Percentiles rank a stretch among this genome's conserved stretches.
These are phyloP conservation scores for Ehretia macrophylla DNA, from an alignment of 257 asterid genomes.

Conservation along the genomic window DNA sequence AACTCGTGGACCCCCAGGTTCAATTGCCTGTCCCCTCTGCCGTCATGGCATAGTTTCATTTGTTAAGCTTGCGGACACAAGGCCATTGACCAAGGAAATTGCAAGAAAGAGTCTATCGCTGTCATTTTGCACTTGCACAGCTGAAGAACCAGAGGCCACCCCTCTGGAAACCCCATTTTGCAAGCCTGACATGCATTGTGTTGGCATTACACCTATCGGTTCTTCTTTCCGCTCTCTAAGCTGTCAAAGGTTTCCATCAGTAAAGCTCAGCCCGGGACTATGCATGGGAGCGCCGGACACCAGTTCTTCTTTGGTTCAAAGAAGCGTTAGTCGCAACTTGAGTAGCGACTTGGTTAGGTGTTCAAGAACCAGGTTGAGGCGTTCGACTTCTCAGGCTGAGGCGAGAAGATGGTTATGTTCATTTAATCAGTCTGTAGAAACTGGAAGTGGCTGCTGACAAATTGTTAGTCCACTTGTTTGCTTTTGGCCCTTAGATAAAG, in stretches of 20 bases:
- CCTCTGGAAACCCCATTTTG: slow-evolving; percentile 60
- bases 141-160: slow-evolving; percentile 37
- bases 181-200: slow-evolving; percentile 44
- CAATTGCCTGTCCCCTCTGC: slow-evolving; percentile 83
- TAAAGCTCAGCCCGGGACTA: slow-evolving; percentile 41
- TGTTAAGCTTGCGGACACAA: slow-evolving; percentile 49
- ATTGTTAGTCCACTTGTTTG: too few relatives aligned
- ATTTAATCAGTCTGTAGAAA: slow-evolving; percentile 45
- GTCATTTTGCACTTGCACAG: slow-evolving; percentile 60
- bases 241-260: slow-evolving; percentile 52
- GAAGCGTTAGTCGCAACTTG: slow-evolving; percentile 17
- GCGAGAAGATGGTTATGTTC: slow-evolving; percentile 70
- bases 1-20: slow-evolving; percentile 63
- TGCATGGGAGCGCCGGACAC: slow-evolving; percentile 66
- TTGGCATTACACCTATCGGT: slow-evolving; percentile 40
- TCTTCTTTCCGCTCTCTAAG: slow-evolving; percentile 65
- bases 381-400: slow-evolving; percentile 50
- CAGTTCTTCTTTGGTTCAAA: slow-evolving; percentile 48
- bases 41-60: slow-evolving; percentile 78
- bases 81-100: slow-evolving; percentile 42
- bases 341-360: slow-evolving; percentile 35
- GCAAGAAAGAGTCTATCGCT: slow-evolving; percentile 48
- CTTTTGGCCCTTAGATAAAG: background rate
- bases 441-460: slow-evolving; percentile 48
- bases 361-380: slow-evolving; percentile 50